Conservation (phyloP, 257 asterid genomes). For the Scutellaria baicalensis region DNA sequence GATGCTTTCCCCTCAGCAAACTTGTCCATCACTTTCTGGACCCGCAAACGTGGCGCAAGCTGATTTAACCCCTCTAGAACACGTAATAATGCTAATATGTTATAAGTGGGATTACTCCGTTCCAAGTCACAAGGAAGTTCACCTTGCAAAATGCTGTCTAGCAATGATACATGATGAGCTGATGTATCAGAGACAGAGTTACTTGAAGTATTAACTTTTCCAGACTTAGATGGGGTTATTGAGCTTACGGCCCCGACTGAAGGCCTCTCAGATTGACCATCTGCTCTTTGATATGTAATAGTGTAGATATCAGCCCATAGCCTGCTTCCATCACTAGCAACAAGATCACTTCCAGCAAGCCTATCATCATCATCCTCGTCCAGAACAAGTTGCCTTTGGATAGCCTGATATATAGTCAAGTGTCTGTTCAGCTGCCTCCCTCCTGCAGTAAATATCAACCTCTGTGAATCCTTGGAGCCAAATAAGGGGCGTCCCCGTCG, state of each 20-base stretch:
- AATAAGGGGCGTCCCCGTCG: slow-evolving; percentile 51
- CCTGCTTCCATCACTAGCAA: slow-evolving; percentile 82
- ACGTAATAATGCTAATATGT: slow-evolving; percentile 81
- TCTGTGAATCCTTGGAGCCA: slow-evolving; percentile 57
- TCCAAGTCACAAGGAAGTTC: slow-evolving; percentile 94
- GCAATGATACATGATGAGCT: slow-evolving; percentile 48
- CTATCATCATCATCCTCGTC: slow-evolving; percentile 85
- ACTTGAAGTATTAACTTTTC: slow-evolving; percentile 53
- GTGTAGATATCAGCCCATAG: slow-evolving; percentile 87
- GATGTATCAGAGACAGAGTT: slow-evolving; percentile 37
- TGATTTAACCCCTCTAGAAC: slow-evolving; percentile 92
- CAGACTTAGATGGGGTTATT: slow-evolving; percentile 47
- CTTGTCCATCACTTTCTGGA: slow-evolving; percentile 49
- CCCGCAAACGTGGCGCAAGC: slow-evolving; percentile 77
- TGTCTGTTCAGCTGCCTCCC: slow-evolving; percentile 82
- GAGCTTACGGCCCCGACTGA: slow-evolving; percentile 48
- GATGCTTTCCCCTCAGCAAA: slow-evolving; percentile 71
- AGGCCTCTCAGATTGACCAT: slow-evolving; percentile 53
- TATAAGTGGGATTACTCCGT: slow-evolving; percentile 78
- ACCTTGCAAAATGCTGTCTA: slow-evolving; percentile 93
- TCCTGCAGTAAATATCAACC: slow-evolving; percentile 66
- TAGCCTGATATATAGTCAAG: slow-evolving; percentile 87
- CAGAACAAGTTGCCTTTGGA: slow-evolving; percentile 77
- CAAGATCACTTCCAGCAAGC: slow-evolving; percentile 63
- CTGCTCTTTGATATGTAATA: slow-evolving; percentile 77